phyloP scores from a whole-genome alignment of 2,329 filamentous ascomycete species.

The Raffaelea arxii region DNA sequence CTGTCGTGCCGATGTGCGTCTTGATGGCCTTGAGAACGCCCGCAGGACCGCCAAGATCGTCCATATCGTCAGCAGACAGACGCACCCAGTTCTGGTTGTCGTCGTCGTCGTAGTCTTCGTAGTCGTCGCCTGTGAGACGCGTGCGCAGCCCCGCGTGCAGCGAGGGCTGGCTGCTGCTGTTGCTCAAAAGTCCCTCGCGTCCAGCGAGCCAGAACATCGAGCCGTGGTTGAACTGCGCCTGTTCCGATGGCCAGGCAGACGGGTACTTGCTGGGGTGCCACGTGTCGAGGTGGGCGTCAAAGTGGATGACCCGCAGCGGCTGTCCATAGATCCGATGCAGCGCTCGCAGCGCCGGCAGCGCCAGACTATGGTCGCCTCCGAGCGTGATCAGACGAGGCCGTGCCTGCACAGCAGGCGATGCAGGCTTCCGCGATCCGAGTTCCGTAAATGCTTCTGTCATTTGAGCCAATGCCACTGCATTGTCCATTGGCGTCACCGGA shows the following conservation, averaged over 20 bases:
- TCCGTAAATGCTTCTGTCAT: conserved; percentile 75
- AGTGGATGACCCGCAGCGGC: conserved; percentile 62
- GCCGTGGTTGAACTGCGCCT: conserved; percentile 75
- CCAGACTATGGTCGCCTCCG: conserved; percentile 64
- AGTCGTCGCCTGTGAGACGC: conserved; percentile 56
- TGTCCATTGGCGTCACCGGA: conserved; percentile 78
- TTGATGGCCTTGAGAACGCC: conserved; percentile 66
- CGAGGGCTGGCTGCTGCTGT: conserved; percentile 54
- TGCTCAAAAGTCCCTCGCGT: conserved; percentile 68
- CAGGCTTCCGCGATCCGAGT: conserved; percentile 38
- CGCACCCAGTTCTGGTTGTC: conserved; percentile 67
- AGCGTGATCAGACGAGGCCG: conserved; percentile 55
- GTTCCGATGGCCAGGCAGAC: conserved; percentile 59
- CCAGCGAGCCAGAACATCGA: conserved; percentile 87
- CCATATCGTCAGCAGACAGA: conserved; percentile 77
- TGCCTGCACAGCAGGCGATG: conserved; percentile 18
- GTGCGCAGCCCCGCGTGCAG: conserved; percentile 81
- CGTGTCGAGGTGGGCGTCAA: conserved; percentile 73
- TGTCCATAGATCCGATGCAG: conserved; percentile 51
- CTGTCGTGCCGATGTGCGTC: conserved; percentile 58
- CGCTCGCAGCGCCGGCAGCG: conserved; percentile 59
- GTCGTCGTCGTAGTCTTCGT: conserved; percentile 62
- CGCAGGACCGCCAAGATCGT: conserved; percentile 66
- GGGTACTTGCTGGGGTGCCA: conserved; percentile 80
- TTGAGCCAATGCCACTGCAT: conserved; percentile 67